Base-by-base conservation (phyloP, 192 early-diverging fungal genomes). In the Coemansia sp. region DNA sequence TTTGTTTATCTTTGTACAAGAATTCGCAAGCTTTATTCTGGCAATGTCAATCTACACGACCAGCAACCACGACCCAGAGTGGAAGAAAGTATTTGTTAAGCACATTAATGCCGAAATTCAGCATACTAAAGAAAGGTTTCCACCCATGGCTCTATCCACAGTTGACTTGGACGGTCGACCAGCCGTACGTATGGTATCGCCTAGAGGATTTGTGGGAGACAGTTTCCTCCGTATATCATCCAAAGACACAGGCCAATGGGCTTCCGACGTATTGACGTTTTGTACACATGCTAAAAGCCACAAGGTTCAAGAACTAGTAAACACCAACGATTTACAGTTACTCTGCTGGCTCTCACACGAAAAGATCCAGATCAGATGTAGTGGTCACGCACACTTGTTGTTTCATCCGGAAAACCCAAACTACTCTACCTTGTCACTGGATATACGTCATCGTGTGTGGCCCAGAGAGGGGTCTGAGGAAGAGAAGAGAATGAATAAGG, bases 361-460 rank as follows among this genome's bases (percentile, higher is more conserved):
- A 0, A 10, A 59, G 30, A 50, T 67, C 40, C 71, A 74, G 51
- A 54, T 74, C 34, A 49, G 71, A 27, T 62, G 64, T 37, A 51
- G 64, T 32, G 71, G 71, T 8, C 55, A 63, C 18, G 62, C 71
- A 22, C 64, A 66, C 8, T 28, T 74, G 37, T 41, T 74, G 13
- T 74, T 74, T 46, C 71, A 74, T 24, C 71, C 71, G 4, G 71
- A 74, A 6, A 62, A 67, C 52, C 71, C 71, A 3, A 52, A 63
- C 26, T 67, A 74, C 55, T 51, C 55, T 28, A 63, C 71, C 3
- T 46, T 67, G 50, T 55, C 71, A 32, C 35, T 74, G 41, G 71
- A 62, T 33, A 66, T 74, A 18, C 51, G 59, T 1, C 71, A 67
- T 41, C 63, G 71, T n/a, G 46, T 74, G 20, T 63, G 71, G 64